Evolutionary conservation across 1,284 basidiomycete genomes (phyloP).

Genomic region (Austroboletus novae-zelandiae): DNA sequence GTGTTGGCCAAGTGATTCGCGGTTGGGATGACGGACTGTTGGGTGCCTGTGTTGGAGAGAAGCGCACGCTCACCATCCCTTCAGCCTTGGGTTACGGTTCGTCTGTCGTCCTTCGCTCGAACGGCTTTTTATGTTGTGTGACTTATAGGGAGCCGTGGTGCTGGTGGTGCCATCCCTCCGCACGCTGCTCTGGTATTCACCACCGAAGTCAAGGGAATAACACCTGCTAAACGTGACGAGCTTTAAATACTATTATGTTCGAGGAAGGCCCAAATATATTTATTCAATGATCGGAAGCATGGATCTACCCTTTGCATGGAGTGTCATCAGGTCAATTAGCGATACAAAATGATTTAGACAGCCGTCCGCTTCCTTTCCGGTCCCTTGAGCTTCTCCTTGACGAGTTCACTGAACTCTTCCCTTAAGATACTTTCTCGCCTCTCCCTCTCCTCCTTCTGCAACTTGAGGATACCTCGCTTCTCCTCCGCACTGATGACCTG

Average conservation of each 20-base stretch:
- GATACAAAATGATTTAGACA: background rate
- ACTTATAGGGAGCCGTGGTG: slow-evolving; percentile 68
- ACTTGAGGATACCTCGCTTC: slow-evolving; percentile 89
- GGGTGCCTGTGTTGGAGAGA: slow-evolving; percentile 89
- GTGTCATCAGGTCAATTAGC: too few relatives aligned
- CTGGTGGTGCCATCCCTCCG: slow-evolving; percentile 78
- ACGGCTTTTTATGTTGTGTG: background rate
- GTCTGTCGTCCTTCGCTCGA: slow-evolving; percentile 27
- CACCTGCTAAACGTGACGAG: slow-evolving; percentile 39
- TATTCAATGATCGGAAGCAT: too few relatives aligned
- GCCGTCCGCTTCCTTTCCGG: slow-evolving; percentile 24
- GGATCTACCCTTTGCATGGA: too few relatives aligned
- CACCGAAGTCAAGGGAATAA: slow-evolving; percentile 70
- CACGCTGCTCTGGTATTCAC: slow-evolving; percentile 88
- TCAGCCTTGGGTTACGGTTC: slow-evolving; percentile 76
- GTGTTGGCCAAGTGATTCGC: slow-evolving; percentile 76
- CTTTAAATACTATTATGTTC: slow-evolving; percentile 23
- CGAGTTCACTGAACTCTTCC: slow-evolving; percentile 80
- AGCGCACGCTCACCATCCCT: slow-evolving; percentile 89
- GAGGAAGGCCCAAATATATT: too few relatives aligned
- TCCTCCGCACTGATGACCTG: slow-evolving; percentile 98
- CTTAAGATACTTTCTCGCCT: slow-evolving; percentile 81
- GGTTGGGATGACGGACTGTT: slow-evolving; percentile 80
- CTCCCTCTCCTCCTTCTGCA: slow-evolving; percentile 91
- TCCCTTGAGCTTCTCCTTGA: slow-evolving; percentile 67